phyloP scores from a whole-genome alignment of 1,284 basidiomycete genomes.

The Puccinia triticina region DNA sequence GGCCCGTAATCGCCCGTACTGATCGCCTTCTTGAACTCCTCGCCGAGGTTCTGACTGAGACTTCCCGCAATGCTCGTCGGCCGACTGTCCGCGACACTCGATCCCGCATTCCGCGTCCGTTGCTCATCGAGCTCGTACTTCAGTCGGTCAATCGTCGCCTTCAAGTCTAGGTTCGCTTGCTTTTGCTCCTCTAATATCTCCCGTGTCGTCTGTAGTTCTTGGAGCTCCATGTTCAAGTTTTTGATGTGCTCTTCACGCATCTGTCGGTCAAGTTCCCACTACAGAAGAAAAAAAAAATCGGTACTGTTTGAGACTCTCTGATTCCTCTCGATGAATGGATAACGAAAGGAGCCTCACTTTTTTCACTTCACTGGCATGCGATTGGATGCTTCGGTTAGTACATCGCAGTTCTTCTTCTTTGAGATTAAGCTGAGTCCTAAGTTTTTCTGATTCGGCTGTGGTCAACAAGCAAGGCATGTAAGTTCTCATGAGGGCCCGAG shows the following conservation, averaged over 20 bases:
- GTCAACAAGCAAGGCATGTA: background rate
- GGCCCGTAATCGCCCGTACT: background rate
- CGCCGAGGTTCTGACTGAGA: constrained; percentile 32
- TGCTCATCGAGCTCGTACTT: constrained; percentile 48
- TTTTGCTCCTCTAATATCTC: constrained; percentile 46
- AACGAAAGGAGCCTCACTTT: constrained; percentile 16
- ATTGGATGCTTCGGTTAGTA: constrained; percentile 8
- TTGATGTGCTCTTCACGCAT: constrained; percentile 31
- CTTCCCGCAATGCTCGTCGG: constrained; percentile 35
- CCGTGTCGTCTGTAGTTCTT: constrained; percentile 23
- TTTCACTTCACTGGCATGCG: constrained; percentile 18
- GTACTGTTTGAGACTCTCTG: background rate
- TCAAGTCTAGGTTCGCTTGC: constrained; percentile 40
- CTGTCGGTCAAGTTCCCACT: constrained; percentile 33
- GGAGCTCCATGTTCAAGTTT: constrained; percentile 20
- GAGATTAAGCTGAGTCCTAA: constrained; percentile 14
- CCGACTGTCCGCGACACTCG: constrained; percentile 16
- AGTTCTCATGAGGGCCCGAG: background rate
- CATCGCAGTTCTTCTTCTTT: constrained; percentile 47
- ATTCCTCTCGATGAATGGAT: background rate
- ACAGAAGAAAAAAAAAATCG: background rate
- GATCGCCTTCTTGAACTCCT: constrained; percentile 25
- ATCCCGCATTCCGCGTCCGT: background rate
- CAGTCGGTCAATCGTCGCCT: constrained; percentile 39
- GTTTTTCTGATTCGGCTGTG: constrained; percentile 47